Conservation (phyloP, 2,329 filamentous ascomycete species). For the Pochonia chlamydosporia region DNA sequence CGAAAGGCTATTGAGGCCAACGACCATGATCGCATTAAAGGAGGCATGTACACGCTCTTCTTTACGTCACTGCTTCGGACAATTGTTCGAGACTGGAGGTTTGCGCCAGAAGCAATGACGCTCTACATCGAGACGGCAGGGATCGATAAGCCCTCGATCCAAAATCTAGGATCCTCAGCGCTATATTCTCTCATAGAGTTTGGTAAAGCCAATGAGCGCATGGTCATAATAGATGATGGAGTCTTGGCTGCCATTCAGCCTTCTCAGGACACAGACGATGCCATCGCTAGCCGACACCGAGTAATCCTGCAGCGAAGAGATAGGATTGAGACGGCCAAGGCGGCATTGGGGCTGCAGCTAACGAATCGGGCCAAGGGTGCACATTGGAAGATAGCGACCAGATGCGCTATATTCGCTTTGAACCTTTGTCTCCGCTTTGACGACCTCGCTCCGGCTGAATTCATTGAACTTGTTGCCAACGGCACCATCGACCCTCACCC, state of each 20-base stretch:
- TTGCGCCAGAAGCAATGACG: slow-evolving; percentile 82
- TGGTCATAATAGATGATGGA: slow-evolving; percentile 72
- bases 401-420: slow-evolving; percentile 84
- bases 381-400: slow-evolving; percentile 93
- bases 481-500: slow-evolving; percentile 91
- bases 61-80: slow-evolving; percentile 87
- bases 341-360: slow-evolving; percentile 72
- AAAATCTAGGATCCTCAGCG: slow-evolving; percentile 76
- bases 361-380: slow-evolving; percentile 70
- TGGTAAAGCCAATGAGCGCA: slow-evolving; percentile 78
- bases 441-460: slow-evolving; percentile 70
- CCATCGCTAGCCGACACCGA: slow-evolving; percentile 56
- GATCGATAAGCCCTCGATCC: slow-evolving; percentile 91
- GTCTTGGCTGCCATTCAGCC: slow-evolving; percentile 69
- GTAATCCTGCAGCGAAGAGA: slow-evolving; percentile 70
- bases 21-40: slow-evolving; percentile 90
- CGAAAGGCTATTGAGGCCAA: slow-evolving; percentile 71
- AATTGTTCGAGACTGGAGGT: slow-evolving; percentile 87
- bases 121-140: slow-evolving; percentile 85
- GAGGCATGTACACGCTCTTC: slow-evolving; percentile 82
- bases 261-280: slow-evolving; percentile 52
- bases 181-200: slow-evolving; percentile 88
- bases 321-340: slow-evolving; percentile 79
- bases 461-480: slow-evolving; percentile 75
- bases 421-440: slow-evolving; percentile 92